These are phyloP conservation scores for Monilinia aucupariae DNA, from an alignment of 2,329 filamentous ascomycete genomes.

Conservation along the genomic window DNA sequence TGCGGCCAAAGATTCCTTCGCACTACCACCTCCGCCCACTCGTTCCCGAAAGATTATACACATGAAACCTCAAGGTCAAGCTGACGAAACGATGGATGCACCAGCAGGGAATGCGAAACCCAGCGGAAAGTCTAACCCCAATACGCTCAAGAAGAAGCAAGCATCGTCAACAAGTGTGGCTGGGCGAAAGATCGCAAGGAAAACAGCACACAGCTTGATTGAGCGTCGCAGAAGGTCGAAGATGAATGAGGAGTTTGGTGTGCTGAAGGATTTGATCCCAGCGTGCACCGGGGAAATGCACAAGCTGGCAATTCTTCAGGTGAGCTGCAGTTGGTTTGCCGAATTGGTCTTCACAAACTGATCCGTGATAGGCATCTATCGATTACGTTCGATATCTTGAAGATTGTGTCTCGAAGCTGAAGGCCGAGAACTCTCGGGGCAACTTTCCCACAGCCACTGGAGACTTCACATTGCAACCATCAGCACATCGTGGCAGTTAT, in stretches of 20 bases:
- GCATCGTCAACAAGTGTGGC: conserved; percentile 71
- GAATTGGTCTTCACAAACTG: conserved; percentile 8
- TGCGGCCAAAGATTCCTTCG: conserved; percentile 56
- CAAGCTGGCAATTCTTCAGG: conserved; percentile 91
- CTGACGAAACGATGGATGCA: conserved; percentile 32
- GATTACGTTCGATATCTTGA: conserved; percentile 95
- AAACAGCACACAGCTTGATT: conserved; percentile 93
- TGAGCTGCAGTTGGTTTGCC: conserved; percentile 39
- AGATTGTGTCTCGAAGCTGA: conserved; percentile 76
- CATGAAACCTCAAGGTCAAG: conserved; percentile 69
- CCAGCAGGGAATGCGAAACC: conserved; percentile 22
- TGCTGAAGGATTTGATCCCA: conserved; percentile 91
- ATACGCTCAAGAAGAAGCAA: conserved; percentile 65
- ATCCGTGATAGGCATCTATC: conserved; percentile 70
- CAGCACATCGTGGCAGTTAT: conserved; percentile 24
- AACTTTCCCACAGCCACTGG: conserved; percentile 23
- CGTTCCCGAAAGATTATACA: conserved; percentile 94
- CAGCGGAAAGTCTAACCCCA: conserved; percentile 19
- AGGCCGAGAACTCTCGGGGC: conserved; percentile 44
- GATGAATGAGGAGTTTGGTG: conserved; percentile 97
- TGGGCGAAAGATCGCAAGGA: conserved; percentile 89
- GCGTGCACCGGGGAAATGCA: conserved; percentile 98
- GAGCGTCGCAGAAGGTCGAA: conserved; percentile 85
- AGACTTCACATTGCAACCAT: conserved; percentile 25
- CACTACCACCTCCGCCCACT: conserved; percentile 86